Conservation (phyloP, 225 moss, liverwort and hornwort genomes). For the Lunularia cruciata region DNA sequence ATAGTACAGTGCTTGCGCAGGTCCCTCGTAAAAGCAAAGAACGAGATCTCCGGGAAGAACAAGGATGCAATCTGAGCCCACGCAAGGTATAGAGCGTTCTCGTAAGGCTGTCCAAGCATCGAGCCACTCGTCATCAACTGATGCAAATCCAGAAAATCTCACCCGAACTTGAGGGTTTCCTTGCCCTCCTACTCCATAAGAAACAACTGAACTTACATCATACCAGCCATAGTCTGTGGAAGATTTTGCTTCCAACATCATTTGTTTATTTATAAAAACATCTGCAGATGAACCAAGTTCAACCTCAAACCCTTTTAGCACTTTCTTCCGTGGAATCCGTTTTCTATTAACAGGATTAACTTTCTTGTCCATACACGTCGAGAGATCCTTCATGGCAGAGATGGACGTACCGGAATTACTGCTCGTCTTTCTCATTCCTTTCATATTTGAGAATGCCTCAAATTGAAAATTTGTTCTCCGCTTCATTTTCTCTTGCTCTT, state of each 20-base stretch:
- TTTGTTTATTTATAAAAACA: too few relatives aligned
- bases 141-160: neutral
- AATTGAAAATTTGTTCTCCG: too few relatives aligned
- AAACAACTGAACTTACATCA: neutral
- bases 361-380: too few relatives aligned
- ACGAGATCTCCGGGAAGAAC: slow-evolving; percentile 19
- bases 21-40: slow-evolving; percentile 13
- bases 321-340: too few relatives aligned
- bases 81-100: slow-evolving; percentile 14
- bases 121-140: slow-evolving; percentile 3
- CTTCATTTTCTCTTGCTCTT: too few relatives aligned
- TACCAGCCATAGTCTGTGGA: neutral
- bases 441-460: too few relatives aligned
- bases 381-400: too few relatives aligned
- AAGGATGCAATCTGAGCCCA: slow-evolving; percentile 9
- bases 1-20: slow-evolving; percentile 3
- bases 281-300: too few relatives aligned
- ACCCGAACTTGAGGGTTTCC: neutral
- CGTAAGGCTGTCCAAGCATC: neutral
- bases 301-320: too few relatives aligned
- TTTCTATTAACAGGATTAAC: too few relatives aligned
- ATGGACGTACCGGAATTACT: too few relatives aligned
- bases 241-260: slow-evolving; percentile 6
- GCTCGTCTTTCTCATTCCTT: too few relatives aligned
- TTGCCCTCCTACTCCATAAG: neutral